These are phyloP conservation scores for Chaetomium strumarium DNA, from an alignment of 2,329 filamentous ascomycete species.

Conservation along the genomic window DNA sequence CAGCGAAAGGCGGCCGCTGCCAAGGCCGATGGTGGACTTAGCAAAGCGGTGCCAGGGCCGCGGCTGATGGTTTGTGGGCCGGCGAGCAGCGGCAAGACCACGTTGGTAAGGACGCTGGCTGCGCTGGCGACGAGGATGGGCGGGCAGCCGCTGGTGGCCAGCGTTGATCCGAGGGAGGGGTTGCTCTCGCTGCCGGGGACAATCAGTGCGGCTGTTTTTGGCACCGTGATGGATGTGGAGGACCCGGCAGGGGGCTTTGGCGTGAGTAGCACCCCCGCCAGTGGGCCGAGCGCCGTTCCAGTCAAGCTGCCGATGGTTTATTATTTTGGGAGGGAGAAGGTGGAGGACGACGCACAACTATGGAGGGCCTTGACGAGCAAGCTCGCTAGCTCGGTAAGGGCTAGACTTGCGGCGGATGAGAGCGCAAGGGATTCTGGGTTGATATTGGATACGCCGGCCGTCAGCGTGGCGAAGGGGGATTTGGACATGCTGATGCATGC, in stretches of 20 bases:
- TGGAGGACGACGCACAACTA: constrained; percentile 65
- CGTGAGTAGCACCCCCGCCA: constrained; percentile 86
- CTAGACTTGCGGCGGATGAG: constrained; percentile 68
- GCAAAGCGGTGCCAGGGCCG: constrained; percentile 38
- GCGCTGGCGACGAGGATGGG: constrained; percentile 72
- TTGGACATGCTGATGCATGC: constrained; percentile 79
- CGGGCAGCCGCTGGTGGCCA: constrained; percentile 73
- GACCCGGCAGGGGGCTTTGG: constrained; percentile 81
- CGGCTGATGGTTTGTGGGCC: constrained; percentile 80
- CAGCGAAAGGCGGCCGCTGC: constrained; percentile 55
- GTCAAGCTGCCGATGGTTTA: constrained; percentile 91
- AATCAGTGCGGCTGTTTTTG: constrained; percentile 79
- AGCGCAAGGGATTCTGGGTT: constrained; percentile 68
- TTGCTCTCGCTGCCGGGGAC: constrained; percentile 74
- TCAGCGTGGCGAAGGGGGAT: constrained; percentile 39
- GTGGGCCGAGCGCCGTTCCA: constrained; percentile 78
- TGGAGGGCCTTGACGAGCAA: constrained; percentile 71
- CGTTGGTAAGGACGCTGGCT: constrained; percentile 67
- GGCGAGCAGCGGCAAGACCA: constrained; percentile 76
- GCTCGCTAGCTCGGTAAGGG: constrained; percentile 72
- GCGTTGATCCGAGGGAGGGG: constrained; percentile 76
- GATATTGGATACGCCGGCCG: constrained; percentile 76
- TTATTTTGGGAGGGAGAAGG: constrained; percentile 69
- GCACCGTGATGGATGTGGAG: constrained; percentile 76
- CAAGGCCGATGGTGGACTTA: not conserved